A percentile compares a stretch with the other conserved stretches of the same genome.
These are phyloP conservation scores for Acorus calamus DNA, from an alignment of 106 monocot genomes.

Conservation along the genomic window DNA sequence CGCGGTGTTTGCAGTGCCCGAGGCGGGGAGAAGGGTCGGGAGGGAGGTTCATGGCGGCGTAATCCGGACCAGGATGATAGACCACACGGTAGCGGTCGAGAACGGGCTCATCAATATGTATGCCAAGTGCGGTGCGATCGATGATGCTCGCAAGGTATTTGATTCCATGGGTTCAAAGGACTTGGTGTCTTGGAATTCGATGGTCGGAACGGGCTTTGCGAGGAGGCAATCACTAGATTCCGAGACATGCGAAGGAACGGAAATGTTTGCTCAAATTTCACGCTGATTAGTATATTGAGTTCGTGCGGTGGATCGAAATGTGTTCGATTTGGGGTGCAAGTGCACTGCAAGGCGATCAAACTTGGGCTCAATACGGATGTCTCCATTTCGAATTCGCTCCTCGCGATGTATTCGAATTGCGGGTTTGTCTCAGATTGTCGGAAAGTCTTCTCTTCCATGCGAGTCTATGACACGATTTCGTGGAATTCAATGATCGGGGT, in stretches of 20 bases:
- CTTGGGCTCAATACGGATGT: slow-evolving; percentile 55
- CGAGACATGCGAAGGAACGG: slow-evolving; percentile 29
- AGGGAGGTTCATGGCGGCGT: slow-evolving; percentile 64
- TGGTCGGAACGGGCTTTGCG: slow-evolving; percentile 56
- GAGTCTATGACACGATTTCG: slow-evolving; percentile 57
- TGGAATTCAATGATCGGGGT: slow-evolving; percentile 89
- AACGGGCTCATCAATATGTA: slow-evolving; percentile 85
- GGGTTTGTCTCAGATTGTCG: slow-evolving; percentile 31
- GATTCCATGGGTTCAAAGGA: slow-evolving; percentile 39
- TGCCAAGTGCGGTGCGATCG: slow-evolving; percentile 63
- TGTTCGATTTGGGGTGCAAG: slow-evolving; percentile 36
- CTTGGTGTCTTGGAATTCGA: slow-evolving; percentile 75
- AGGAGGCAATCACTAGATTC: slow-evolving; percentile 45
- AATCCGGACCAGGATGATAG: slow-evolving; percentile 23
- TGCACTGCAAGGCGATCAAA: slow-evolving; percentile 54
- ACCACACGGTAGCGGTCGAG: slow-evolving; percentile 27
- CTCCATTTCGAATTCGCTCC: slow-evolving; percentile 76
- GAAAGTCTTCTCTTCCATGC: slow-evolving; percentile 49
- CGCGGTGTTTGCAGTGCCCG: slow-evolving; percentile 33
- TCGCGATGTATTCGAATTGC: slow-evolving; percentile 65
- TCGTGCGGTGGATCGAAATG: slow-evolving; percentile 30
- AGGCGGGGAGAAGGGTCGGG: slow-evolving; percentile 54
- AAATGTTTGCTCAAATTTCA: slow-evolving; percentile 39
- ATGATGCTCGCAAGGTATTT: slow-evolving; percentile 52
- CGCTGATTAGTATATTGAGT: slow-evolving; percentile 65